Evolutionary conservation across 768 basidiomycete species (phyloP).

Genomic region (Lyophyllum atratum): DNA sequence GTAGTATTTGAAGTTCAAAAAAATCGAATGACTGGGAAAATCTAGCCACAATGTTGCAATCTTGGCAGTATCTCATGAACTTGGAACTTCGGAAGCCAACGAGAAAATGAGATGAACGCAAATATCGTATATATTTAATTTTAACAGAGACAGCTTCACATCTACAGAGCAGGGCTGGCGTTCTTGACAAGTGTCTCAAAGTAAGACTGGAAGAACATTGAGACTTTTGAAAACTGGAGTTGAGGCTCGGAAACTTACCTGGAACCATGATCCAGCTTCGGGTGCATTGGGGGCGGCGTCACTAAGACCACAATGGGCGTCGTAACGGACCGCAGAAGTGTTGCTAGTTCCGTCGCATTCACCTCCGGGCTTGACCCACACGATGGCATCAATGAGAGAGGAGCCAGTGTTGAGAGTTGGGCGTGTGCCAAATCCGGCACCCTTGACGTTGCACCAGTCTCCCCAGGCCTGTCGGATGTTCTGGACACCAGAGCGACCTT

Average conservation of each 20-base stretch:
- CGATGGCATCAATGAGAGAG: constrained; percentile 57
- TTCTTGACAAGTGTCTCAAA: constrained; percentile 55
- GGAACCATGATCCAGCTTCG: constrained; percentile 70
- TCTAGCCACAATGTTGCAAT: too few species aligned
- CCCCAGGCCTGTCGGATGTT: constrained; percentile 63
- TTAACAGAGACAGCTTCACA: neutral
- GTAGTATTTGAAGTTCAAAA: too few species aligned
- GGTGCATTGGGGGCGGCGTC: constrained; percentile 59
- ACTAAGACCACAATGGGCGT: constrained; percentile 50
- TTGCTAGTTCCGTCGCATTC: constrained; percentile 66
- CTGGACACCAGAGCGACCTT: constrained; percentile 64
- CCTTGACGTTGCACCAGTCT: constrained; percentile 70
- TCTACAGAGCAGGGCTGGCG: constrained; percentile 55
- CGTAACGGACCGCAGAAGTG: constrained; percentile 53
- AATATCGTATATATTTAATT: neutral
- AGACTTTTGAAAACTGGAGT: neutral
- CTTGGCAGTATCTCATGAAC: too few species aligned
- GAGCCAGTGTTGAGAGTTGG: constrained; percentile 59
- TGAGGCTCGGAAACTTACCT: constrained; percentile 27
- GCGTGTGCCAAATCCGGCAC: constrained; percentile 61
- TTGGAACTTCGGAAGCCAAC: too few species aligned
- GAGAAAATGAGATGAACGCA: neutral
- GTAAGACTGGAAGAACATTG: constrained; percentile 37
- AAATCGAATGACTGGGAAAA: too few species aligned
- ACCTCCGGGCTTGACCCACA: constrained; percentile 72